Evolutionary conservation across 805 yeast species (phyloP), one percentile per base, ranked within the genome.

Genomic region (Candida ortonii): DNA sequence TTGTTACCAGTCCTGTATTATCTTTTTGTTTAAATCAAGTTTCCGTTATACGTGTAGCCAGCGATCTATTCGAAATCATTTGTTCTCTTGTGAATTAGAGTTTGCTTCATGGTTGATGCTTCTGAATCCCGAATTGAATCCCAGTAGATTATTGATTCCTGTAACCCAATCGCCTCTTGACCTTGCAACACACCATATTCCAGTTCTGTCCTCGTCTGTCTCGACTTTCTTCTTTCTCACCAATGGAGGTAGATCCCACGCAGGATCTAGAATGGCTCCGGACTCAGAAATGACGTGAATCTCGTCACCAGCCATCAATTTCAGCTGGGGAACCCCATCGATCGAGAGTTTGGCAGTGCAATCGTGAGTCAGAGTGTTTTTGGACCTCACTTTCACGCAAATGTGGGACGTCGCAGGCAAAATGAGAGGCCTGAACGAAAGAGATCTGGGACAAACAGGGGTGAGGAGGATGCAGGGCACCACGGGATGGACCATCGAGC

Each of bases 371-470:
- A 15, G 34, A 9, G 24, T 63, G 43, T 53, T 55, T 25, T 71
- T 70, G n/a, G 73, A 64, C 3, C 76, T 68, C 12, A 84, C 68
- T 49, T 71, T 71, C 23, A 84, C 70, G 61, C 70, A 73, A 14
- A 90, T 78, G 48, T 81, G 86, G 3, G 94, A 79, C 3, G 82
- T 71, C 16, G 81, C 69, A 0, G 97, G 97, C 36, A 89, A 66
- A 6, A 89, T 71, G 30, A 89, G 62, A 4, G 97, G 97, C 52
- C 97, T 65, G 57, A 89, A 89, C n/a, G 93, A 82, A 18, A 89
- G 66, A 10, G 95, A 84, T 38, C 96, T 63, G 6, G 97, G 97
- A 53, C 96, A 88, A 32, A 89, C 85, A 8, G 97, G 97, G 0
- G 96, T 84, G 20, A 89, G 59, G 29, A 89, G 62, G 8, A 86